phyloP scores from a whole-genome alignment of 805 yeast genomes.

The Candida michaelii region DNA sequence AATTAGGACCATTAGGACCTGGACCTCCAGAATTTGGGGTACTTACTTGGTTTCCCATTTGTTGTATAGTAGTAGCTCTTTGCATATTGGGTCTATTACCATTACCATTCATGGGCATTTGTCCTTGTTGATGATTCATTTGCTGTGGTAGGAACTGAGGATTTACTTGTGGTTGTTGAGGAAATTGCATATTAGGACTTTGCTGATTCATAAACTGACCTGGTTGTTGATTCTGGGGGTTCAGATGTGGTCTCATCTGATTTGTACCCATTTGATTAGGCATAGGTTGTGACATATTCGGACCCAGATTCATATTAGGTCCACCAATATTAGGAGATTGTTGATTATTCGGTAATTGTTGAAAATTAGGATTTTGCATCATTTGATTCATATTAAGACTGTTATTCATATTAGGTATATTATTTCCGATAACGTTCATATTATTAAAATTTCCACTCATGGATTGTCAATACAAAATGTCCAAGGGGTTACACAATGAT shows the following conservation, averaged over 20 bases:
- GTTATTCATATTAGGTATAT: too few species aligned
- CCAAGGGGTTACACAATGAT: too few species aligned
- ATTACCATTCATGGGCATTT: slow-evolving; percentile 7
- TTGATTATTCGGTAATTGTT: slow-evolving; percentile 4
- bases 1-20: slow-evolving; percentile 1
- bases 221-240: not conserved
- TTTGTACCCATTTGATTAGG: not conserved
- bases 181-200: slow-evolving; percentile 14
- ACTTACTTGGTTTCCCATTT: slow-evolving; percentile 11
- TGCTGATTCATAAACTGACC: slow-evolving; percentile 14
- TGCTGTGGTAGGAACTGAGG: slow-evolving; percentile 10
- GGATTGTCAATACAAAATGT: not conserved
- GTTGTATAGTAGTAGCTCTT: slow-evolving; percentile 23
- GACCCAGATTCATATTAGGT: slow-evolving; percentile 5
- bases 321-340: slow-evolving; percentile 7
- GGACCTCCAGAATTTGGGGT: slow-evolving; percentile 2
- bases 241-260: slow-evolving; percentile 3
- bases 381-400: slow-evolving; percentile 9
- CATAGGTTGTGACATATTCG: too few species aligned
- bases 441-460: slow-evolving; percentile 2
- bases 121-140: slow-evolving; percentile 9
- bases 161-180: slow-evolving; percentile 12
- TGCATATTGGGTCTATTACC: slow-evolving; percentile 20
- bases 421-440: not conserved
- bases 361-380: not conserved